Evolutionary conservation across 2,329 filamentous ascomycete species (phyloP).

Genomic region (Fusarium sp.): DNA sequence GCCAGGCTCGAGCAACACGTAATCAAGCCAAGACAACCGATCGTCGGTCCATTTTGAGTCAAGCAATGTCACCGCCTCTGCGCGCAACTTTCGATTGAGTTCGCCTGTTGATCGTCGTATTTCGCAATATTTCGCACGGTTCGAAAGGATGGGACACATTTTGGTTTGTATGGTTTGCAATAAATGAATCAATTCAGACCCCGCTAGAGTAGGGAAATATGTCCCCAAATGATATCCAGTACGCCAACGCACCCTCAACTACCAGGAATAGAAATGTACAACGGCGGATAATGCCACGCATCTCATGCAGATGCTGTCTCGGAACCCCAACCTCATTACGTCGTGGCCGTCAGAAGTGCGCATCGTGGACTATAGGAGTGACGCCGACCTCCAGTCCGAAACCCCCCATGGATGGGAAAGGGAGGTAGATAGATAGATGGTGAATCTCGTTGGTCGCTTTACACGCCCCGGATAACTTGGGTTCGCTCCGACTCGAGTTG

Average conservation of each 20-base stretch:
- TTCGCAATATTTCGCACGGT: constrained; percentile 5
- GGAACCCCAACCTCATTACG: constrained; percentile 44
- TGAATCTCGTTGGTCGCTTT: constrained; percentile 48
- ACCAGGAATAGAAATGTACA: constrained; percentile 45
- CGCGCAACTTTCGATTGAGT: constrained; percentile 14
- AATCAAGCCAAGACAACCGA: constrained; percentile 39
- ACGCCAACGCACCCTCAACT: constrained; percentile 47
- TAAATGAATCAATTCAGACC: constrained; percentile 45
- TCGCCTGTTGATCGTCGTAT: constrained; percentile 12
- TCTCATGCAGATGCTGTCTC: constrained; percentile 36
- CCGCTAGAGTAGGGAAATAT: constrained; percentile 36
- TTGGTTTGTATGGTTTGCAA: constrained; percentile 21
- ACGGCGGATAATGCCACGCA: constrained; percentile 42
- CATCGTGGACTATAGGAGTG: constrained; percentile 27
- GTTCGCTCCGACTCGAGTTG: constrained; percentile 94
- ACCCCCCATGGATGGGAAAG: neutral
- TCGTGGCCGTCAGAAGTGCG: constrained; percentile 46
- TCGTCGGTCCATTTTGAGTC: constrained; percentile 44
- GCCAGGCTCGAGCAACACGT: constrained; percentile 37
- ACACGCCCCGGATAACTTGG: constrained; percentile 92
- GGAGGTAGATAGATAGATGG: neutral
- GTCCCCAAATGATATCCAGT: constrained; percentile 43
- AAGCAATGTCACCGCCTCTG: constrained; percentile 41
- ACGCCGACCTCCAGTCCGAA: constrained; percentile 38
- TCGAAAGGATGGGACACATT: neutral